phyloP scores from a whole-genome alignment of 257 asterid genomes.

The Scutellaria minor region DNA sequence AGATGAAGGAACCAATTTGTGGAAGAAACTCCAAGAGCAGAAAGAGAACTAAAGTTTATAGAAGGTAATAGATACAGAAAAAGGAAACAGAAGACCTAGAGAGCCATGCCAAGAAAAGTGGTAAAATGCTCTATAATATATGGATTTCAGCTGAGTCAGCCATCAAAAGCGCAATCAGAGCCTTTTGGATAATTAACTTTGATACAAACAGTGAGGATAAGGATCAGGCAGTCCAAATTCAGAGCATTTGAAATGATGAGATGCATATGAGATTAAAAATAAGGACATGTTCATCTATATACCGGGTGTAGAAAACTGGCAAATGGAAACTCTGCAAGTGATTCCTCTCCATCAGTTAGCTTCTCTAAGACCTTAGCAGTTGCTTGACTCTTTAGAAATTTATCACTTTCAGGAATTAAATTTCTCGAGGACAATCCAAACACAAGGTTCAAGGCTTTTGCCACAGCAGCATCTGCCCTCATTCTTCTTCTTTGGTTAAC shows the following conservation, averaged over 20 bases:
- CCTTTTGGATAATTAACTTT: slow-evolving; percentile 6
- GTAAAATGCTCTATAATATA: slow-evolving; percentile 11
- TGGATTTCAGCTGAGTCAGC: slow-evolving; percentile 27
- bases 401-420: slow-evolving; percentile 47
- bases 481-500: slow-evolving; percentile 68
- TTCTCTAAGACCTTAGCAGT: slow-evolving; percentile 48
- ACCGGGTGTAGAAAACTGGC: slow-evolving; percentile 94
- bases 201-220: slow-evolving; percentile 7
- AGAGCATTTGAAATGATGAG: slow-evolving; percentile 31
- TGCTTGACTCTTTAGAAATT: slow-evolving; percentile 42
- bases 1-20: background rate
- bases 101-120: background rate
- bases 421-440: slow-evolving; percentile 55
- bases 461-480: slow-evolving; percentile 69
- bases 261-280: slow-evolving; percentile 29
- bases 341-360: slow-evolving; percentile 77
- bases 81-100: background rate
- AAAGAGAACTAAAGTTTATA: slow-evolving; percentile 17
- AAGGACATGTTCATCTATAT: slow-evolving; percentile 37
- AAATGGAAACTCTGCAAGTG: slow-evolving; percentile 93
- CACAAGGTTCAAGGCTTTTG: slow-evolving; percentile 65
- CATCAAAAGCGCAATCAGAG: slow-evolving; percentile 10
- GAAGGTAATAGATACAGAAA: slow-evolving; percentile 16
- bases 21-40: slow-evolving; percentile 22
- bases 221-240: slow-evolving; percentile 14